These are phyloP conservation scores for Fusarium coffeatum DNA, from an alignment of 2,329 filamentous ascomycete species.

Conservation along the genomic window DNA sequence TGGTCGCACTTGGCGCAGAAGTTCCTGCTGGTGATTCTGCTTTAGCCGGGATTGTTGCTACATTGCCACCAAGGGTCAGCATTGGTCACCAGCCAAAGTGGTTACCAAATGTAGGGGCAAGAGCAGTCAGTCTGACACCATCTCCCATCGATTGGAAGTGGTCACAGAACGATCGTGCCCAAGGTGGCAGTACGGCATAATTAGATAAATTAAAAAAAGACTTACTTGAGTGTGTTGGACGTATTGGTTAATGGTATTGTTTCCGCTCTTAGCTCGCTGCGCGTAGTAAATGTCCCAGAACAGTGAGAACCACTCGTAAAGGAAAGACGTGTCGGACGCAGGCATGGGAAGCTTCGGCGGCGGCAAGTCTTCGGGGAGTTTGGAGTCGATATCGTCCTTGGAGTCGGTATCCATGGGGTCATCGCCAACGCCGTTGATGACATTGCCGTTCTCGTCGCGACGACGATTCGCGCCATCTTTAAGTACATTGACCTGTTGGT, in stretches of 20 bases:
- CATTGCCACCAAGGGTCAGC: slow-evolving; percentile 34
- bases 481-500: slow-evolving; percentile 73
- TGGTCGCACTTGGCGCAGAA: slow-evolving; percentile 78
- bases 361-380: slow-evolving; percentile 84
- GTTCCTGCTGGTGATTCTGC: slow-evolving; percentile 80
- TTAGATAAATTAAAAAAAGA: slow-evolving; percentile 34
- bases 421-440: slow-evolving; percentile 75
- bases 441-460: slow-evolving; percentile 74
- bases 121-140: slow-evolving; percentile 25
- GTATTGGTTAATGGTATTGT: slow-evolving; percentile 76
- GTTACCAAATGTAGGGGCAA: slow-evolving; percentile 40
- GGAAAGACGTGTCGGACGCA: slow-evolving; percentile 79
- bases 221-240: slow-evolving; percentile 79
- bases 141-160: slow-evolving; percentile 13
- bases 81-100: slow-evolving; percentile 38
- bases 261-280: slow-evolving; percentile 76
- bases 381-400: slow-evolving; percentile 80
- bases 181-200: slow-evolving; percentile 18
- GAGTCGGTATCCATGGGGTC: slow-evolving; percentile 85
- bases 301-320: slow-evolving; percentile 97
- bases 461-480: slow-evolving; percentile 78
- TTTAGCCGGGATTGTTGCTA: slow-evolving; percentile 77
- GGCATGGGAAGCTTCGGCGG: slow-evolving; percentile 75
- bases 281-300: slow-evolving; percentile 97
- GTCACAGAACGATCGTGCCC: slow-evolving; percentile 22